Evolutionary conservation across 2,329 filamentous ascomycete genomes (phyloP), one percentile per base, ranked within the genome.

Genomic region (Emericellopsis atlantica): DNA sequence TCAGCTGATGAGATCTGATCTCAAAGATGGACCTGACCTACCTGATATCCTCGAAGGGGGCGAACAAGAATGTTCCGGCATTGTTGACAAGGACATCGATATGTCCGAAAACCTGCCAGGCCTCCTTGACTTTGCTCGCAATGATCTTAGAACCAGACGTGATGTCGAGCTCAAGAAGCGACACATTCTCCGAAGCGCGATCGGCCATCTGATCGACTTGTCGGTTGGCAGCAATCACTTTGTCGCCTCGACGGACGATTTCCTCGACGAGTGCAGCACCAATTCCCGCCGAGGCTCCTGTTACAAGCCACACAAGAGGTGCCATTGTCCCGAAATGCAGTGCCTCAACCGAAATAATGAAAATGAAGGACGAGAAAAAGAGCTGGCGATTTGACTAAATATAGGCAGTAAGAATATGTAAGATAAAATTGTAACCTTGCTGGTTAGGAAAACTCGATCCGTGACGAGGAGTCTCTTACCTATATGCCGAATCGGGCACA

Each of bases 21-120:
- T 42, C 40, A 37, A n/a, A 37, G 18, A 5, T 15, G 23, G 33
- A 34, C 14, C 4, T 32, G n/a, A 49, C 53, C 34, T 46, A 60
- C 58, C 48, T 44, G 9, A 55, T 50, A 24, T 61, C 58, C 12
- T 61, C 59, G 23, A 49, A 49, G 14, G 46, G 45, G 10, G 48
- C 51, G 34, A 54, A 44, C 2, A 48, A 43, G 1, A 52, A 54
- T 24, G 50, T 54, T 24, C 54, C 58, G 8, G 58, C 59, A 36
- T 60, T 60, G 44, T 61, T 61, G 16, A 59, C 45, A 14, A 60
- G 40, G 5, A 60, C 45, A 22, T 61, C 56, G 14, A 61, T 54
- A 7, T 45, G 50, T 0, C 55, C 58, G 23, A 56, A 60, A 2
- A 58, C 48, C 2, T 37, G 16, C 50, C 55, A 54, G 14, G 56